Evolutionary conservation across 805 yeast genomes (phyloP), one percentile per base, ranked within the genome.

Genomic region (Grigorovia yakushimaensis): DNA sequence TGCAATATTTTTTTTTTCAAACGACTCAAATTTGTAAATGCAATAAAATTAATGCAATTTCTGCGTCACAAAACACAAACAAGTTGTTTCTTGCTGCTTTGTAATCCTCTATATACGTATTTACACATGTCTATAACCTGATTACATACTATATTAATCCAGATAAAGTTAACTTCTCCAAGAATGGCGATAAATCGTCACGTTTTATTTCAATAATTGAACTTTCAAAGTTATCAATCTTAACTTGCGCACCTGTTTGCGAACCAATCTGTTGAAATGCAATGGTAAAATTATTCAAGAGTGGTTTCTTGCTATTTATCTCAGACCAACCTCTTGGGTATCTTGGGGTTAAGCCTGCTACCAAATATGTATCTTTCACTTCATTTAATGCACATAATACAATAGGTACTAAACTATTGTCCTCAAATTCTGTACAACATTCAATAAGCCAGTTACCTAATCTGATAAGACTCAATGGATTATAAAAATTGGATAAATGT

Each of bases 141-240:
- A 7, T 4, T 33, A 13, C 7, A 30, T 35, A 15, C 19, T 39
- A 46, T 17, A 46, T n/a, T 43, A 77, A 61, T 2, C 89, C 89
- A 68, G 88, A 82, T 43, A 84, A 62, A 10, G 95, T 86, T 51
- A 91, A 69, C 49, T 79, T 78, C 61, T 93, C 98, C 51, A 93
- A 67, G 59, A 93, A 93, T 44, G 95, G 86, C 4, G 88, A 73
- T 52, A 93, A 69, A 62, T 93, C 98, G 43, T 89, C 96, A 59
- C 81, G 83, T 50, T 87, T 69, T 40, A 93, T 81, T 67, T 93
- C 97, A 41, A 93, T 88, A 20, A 93, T 86, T 3, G 97, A 81
- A 53, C 95, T 85, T 62, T 93, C 98, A 66, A 93, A 93, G 59
- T 95, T 88, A 63, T 93, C 98, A 51, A 93, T 84, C 57, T 91